Base-by-base conservation (phyloP, 192 early-diverging fungal species). In the Oehlia diaphana region DNA sequence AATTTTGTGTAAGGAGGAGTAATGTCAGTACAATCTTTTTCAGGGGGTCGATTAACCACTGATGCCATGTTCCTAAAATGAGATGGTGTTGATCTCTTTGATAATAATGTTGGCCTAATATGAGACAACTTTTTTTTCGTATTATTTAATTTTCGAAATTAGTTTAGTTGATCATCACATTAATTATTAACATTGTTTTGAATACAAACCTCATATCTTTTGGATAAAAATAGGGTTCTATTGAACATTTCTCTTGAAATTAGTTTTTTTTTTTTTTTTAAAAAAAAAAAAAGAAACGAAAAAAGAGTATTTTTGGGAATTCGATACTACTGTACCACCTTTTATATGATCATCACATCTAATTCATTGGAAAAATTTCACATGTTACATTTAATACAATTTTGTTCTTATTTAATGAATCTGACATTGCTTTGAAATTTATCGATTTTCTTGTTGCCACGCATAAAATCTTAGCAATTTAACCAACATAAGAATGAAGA, bases 1-100 rank as follows among this genome's bases (percentile, higher is more conserved):
- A 90, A 82, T 69, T 87, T 88, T 33, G 79, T 77, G 72, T 89
- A 90, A 28, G 88, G 88, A 28, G 89, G 89, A 31, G 83, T 87
- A 74, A 89, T 89, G 33, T 81, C 80, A 23, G 79, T 75, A 67
- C 85, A 89, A 66, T 89, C 79, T 78, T 83, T 84, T 70, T 77
- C 72, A 26, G 83, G 77, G 1, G 53, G 28, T 4, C 13, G 65
- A 33, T 67, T 67, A 67, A 19, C 16, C 4, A 19, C 5, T 21
- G 16, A 19, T 58, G 53, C 53, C 53, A 58, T 21, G 16, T 58
- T 58, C 53, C 53, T 58, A 58, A 19, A 19, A 58, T 58, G 14
- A 58, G 16, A 5, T n/a, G 16, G 6, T 7, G 14, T 58, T 58
- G 53, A 58, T 58, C 14, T 58, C 16, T 19, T 58, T 58, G 53